Evolutionary conservation across 768 basidiomycete genomes (phyloP).

Genomic region (Lentinula sp.): DNA sequence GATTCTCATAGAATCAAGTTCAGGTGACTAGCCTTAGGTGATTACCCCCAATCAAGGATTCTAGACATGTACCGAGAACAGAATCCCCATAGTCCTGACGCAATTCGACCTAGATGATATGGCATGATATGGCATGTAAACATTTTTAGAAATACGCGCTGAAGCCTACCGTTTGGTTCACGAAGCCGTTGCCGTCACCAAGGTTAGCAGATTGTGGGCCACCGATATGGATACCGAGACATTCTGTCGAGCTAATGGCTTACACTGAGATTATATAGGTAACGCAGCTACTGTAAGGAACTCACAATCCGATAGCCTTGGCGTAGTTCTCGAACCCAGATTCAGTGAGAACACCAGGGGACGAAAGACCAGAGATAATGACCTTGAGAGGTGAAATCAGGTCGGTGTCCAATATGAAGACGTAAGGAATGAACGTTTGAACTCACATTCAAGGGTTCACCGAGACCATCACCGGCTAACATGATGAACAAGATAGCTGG

Average conservation of each 20-base stretch:
- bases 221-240: slow-evolving; percentile 68
- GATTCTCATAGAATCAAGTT: too few species aligned
- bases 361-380: slow-evolving; percentile 63
- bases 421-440: not conserved
- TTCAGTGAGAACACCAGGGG: slow-evolving; percentile 48
- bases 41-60: slow-evolving; percentile 73
- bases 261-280: not conserved
- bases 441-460: slow-evolving; percentile 75
- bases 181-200: slow-evolving; percentile 71
- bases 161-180: slow-evolving; percentile 42
- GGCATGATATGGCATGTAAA: not conserved
- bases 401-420: not conserved
- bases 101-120: slow-evolving; percentile 50
- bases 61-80: slow-evolving; percentile 62
- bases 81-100: slow-evolving; percentile 73
- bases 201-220: slow-evolving; percentile 64
- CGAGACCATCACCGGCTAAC: slow-evolving; percentile 28
- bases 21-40: slow-evolving; percentile 59
- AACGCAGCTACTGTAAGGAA: not conserved
- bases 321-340: slow-evolving; percentile 55
- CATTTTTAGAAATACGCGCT: not conserved
- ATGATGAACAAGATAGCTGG: not conserved
- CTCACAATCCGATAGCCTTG: slow-evolving; percentile 57
- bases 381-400: slow-evolving; percentile 25
- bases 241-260: slow-evolving; percentile 40